A percentile compares a stretch with the other conserved stretches of the same genome.
Evolutionary conservation across 495 filamentous ascomycete genomes (phyloP).

Genomic region (Achaetomiella virescens): DNA sequence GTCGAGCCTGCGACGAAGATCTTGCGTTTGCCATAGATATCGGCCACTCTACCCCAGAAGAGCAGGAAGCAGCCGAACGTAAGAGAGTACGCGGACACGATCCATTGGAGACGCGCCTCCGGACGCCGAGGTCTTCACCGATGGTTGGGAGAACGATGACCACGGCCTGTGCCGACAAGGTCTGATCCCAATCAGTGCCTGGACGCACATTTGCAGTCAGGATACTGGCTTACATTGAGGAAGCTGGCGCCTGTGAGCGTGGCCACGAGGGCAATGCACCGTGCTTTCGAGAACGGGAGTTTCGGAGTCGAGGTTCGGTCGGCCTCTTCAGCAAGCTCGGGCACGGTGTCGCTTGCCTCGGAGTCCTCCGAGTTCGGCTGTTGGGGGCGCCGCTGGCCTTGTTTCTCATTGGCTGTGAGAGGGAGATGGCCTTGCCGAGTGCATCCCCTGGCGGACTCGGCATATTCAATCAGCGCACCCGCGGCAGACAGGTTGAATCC

Average conservation of each 20-base stretch:
- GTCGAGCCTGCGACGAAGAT: constrained; percentile 63
- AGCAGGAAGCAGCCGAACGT: constrained; percentile 66
- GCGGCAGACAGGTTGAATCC: no score
- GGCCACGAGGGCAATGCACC: constrained; percentile 43
- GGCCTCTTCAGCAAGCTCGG: background rate
- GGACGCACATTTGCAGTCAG: background rate
- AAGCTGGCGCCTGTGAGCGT: constrained; percentile 50
- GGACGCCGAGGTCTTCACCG: constrained; percentile 49
- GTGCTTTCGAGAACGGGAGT: constrained; percentile 40
- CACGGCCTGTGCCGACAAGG: constrained; percentile 51
- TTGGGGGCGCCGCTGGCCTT: background rate
- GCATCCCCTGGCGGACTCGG: background rate
- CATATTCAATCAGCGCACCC: background rate
- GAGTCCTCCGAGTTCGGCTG: constrained; percentile 20
- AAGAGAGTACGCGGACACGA: constrained; percentile 56
- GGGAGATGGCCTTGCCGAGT: background rate
- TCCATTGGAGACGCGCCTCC: constrained; percentile 53
- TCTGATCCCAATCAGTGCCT: constrained; percentile 30
- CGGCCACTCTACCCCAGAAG: constrained; percentile 65
- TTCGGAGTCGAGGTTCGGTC: constrained; percentile 14
- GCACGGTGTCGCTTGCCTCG: constrained; percentile 12
- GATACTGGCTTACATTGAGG: constrained; percentile 39
- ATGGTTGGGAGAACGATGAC: constrained; percentile 59
- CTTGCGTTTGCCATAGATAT: constrained; percentile 64
- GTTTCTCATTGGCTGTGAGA: background rate